Conservation (phyloP, 1,139 yeast genomes). For the Arxiozyma bovina region DNA sequence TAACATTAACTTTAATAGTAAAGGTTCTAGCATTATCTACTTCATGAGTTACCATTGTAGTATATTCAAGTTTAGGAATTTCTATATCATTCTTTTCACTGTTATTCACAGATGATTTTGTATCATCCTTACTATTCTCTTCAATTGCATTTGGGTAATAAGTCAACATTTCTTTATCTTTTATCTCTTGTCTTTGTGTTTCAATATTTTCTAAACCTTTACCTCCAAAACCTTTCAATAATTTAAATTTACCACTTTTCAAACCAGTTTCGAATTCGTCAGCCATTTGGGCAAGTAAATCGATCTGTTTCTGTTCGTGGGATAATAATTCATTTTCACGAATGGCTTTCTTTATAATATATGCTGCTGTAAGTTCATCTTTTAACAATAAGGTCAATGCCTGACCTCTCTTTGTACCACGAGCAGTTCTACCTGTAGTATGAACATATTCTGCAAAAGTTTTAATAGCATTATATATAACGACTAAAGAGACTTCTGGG, state of each 20-base stretch:
- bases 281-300: constrained; percentile 42
- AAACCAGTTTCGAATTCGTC: constrained; percentile 51
- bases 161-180: constrained; percentile 42
- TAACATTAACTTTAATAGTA: constrained; percentile 67
- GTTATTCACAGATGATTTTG: constrained; percentile 11
- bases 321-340: constrained; percentile 39
- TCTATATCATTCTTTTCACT: constrained; percentile 46
- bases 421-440: constrained; percentile 91
- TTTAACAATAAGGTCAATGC: constrained; percentile 68
- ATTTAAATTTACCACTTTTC: constrained; percentile 59
- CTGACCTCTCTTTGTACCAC: constrained; percentile 75
- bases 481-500: constrained; percentile 65
- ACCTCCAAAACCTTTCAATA: constrained; percentile 82
- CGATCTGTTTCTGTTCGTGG: constrained; percentile 35
- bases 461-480: constrained; percentile 82
- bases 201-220: constrained; percentile 81
- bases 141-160: constrained; percentile 26
- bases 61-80: constrained; percentile 43
- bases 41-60: constrained; percentile 18
- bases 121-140: constrained; percentile 21
- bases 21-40: constrained; percentile 54
- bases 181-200: constrained; percentile 50
- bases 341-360: constrained; percentile 59
- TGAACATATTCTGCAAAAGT: constrained; percentile 96
- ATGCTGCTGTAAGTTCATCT: constrained; percentile 59